Base-by-base conservation (phyloP, 169 alveolate genomes). In the Eimeria maxima region DNA sequence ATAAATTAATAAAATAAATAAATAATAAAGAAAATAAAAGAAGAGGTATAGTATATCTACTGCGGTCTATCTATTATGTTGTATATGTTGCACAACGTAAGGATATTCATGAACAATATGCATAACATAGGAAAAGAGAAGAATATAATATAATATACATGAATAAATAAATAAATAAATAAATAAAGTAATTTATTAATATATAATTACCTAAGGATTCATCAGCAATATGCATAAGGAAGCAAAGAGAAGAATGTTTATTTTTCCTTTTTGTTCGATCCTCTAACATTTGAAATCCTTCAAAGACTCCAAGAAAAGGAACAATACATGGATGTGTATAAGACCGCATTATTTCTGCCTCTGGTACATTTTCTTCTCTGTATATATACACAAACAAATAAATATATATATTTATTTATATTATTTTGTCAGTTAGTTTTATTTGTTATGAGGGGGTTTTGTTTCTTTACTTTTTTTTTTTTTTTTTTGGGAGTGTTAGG, bases 271-370 rank as follows among this genome's bases (percentile, higher is more conserved):
- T 90, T 45, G 74, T 74, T n/a, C 90, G 50, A 20, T 90, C 95
- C n/a, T 76, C 90, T 27, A 86, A 18, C 95, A 90, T 90, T 44
- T 90, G 95, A 50, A 74, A 90, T 13, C 95, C 95, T 38, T 45
- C 78, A 60, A 91, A 91, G 45, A 91, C 95, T 13, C 90, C 95
- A 8, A 91, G 55, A 29, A 91, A 73, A 16, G 90, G 95, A 22
- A 91, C 91, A 1, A 91, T 71, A 47, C 95, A 90, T 7, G 95
- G 95, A 73, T 91, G 95, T 20, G 80, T 50, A 67, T 91, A 91
- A 45, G 60, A 47, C 38, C 95, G 80, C 95, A 91, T 91, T 55
- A 91, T 91, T 53, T 91, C 95, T 11, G 95, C 95, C 78, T 91
- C 95, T 4, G 95, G 95, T 20, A 91, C 81, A 42, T 74, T 91